These are phyloP conservation scores for Sonneratia alba DNA, from an alignment of 345 rosid species.

Conservation along the genomic window DNA sequence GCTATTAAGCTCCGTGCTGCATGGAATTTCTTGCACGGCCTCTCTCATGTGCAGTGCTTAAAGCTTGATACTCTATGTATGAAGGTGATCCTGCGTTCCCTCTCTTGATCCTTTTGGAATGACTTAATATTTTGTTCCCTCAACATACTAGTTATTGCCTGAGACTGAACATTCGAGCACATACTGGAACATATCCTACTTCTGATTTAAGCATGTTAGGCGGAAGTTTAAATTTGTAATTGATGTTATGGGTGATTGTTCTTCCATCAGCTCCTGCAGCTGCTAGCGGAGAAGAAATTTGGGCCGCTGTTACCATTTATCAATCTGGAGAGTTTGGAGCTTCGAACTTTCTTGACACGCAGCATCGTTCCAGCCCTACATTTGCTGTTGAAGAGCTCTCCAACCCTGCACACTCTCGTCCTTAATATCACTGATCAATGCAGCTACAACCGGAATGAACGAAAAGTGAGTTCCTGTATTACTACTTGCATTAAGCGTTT, in stretches of 20 bases:
- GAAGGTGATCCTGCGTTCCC: slow-evolving; percentile 35
- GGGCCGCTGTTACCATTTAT: slow-evolving; percentile 33
- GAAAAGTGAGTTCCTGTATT: slow-evolving; percentile 30
- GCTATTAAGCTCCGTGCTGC: slow-evolving; percentile 31
- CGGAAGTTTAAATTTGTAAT: neutral
- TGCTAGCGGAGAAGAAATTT: slow-evolving; percentile 38
- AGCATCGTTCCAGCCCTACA: slow-evolving; percentile 43
- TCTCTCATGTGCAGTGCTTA: slow-evolving; percentile 32
- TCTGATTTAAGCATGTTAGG: neutral
- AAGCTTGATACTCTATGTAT: slow-evolving; percentile 50
- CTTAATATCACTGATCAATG: slow-evolving; percentile 46
- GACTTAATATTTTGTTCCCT: neutral
- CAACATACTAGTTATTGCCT: neutral
- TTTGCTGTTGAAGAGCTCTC: slow-evolving; percentile 53
- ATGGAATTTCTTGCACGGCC: slow-evolving; percentile 36
- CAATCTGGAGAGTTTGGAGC: slow-evolving; percentile 46
- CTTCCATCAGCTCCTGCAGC: slow-evolving; percentile 26
- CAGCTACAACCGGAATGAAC: slow-evolving; percentile 48
- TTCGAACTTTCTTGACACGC: slow-evolving; percentile 42
- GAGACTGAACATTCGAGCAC: no score
- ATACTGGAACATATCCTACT: neutral
- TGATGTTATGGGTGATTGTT: neutral
- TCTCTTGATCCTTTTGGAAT: neutral
- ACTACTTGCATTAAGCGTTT: neutral
- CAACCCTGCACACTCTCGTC: slow-evolving; percentile 39